Base-by-base conservation (phyloP, 768 basidiomycete genomes). In the Chalciporus chontae region DNA sequence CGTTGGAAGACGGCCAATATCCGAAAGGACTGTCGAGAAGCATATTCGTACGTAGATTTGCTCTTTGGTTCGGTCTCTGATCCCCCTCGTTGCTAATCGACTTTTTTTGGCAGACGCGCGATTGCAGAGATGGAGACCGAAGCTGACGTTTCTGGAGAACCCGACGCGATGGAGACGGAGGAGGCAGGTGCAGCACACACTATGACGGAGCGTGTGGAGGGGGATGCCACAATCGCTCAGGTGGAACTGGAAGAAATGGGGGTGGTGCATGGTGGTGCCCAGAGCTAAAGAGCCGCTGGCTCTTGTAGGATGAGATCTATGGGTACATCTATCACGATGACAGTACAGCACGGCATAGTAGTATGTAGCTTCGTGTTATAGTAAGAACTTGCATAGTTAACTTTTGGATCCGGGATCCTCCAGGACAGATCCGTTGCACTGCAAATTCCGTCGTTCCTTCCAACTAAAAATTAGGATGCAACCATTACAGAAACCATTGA, bases 11-110 rank as follows among this genome's bases (percentile, higher is more conserved):
- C 71, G 18, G 45, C 69, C 1, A 69, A 67, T 29, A 71, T 77
- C 17, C 74, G 79, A 42, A 71, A 75, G 13, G 75, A 76, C n/a
- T 84, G 84, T 58, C 75, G 80, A 19, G 74, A 76, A 36, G 84
- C 85, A 3, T 90, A 75, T 59, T 67, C 73, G 86, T 85, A 57
- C 43, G 83, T 73, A 13, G 11, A n/a, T 13, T 31, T 23, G 18
- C 43, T 5, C 19, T 38, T 26, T 26, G 26, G 8, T 26, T 8
- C 17, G 19, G 29, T 18, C 23, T 37, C 7, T 15, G 23, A 11
- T 3, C 49, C 6, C n/a, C 9, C n/a, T 44, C 50, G 56, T 14
- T 19, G 8, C 0, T 4, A 3, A 40, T 10, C n/a, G 36, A 8
- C 45, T 37, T 47, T 45, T 31, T 1, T 26, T 26, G 1, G 3